Conservation (phyloP, 768 basidiomycete species). For the Rhodotorula paludigena region DNA sequence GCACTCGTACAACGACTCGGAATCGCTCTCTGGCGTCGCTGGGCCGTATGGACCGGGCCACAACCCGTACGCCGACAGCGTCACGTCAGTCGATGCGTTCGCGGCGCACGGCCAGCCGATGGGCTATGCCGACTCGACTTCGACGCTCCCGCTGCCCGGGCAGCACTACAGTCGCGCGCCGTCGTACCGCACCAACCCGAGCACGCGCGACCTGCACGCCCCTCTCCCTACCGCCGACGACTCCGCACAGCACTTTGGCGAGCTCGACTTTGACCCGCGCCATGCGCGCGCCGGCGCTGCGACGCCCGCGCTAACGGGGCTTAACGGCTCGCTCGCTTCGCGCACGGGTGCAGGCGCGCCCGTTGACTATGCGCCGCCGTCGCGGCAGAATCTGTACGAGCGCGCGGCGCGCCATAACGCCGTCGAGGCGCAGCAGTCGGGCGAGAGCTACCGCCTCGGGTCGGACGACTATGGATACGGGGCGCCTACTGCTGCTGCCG, state of each 20-base stretch:
- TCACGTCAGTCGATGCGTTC: slow-evolving; percentile 21
- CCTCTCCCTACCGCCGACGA: not conserved
- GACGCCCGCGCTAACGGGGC: too few species aligned
- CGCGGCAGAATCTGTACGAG: slow-evolving; percentile 16
- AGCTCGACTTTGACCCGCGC: not conserved
- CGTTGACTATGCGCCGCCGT: not conserved
- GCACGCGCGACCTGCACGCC: not conserved
- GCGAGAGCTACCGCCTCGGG: not conserved
- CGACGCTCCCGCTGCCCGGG: not conserved
- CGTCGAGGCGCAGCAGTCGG: not conserved
- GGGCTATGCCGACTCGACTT: slow-evolving; percentile 12
- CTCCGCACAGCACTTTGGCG: not conserved
- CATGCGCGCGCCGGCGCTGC: not conserved
- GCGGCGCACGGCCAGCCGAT: slow-evolving; percentile 13
- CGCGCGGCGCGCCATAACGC: slow-evolving; percentile 9
- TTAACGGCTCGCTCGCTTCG: not conserved
- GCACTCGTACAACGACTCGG: slow-evolving; percentile 14
- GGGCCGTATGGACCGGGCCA: too few species aligned
- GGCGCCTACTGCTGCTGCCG: too few species aligned
- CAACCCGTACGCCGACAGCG: slow-evolving; percentile 18
- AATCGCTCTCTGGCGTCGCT: slow-evolving; percentile 10
- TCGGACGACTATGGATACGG: too few species aligned
- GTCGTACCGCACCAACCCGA: slow-evolving; percentile 22
- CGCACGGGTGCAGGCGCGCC: too few species aligned
- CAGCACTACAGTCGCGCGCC: not conserved